Conservation (phyloP, 2,329 filamentous ascomycete genomes). For the Cladosporium sp. region DNA sequence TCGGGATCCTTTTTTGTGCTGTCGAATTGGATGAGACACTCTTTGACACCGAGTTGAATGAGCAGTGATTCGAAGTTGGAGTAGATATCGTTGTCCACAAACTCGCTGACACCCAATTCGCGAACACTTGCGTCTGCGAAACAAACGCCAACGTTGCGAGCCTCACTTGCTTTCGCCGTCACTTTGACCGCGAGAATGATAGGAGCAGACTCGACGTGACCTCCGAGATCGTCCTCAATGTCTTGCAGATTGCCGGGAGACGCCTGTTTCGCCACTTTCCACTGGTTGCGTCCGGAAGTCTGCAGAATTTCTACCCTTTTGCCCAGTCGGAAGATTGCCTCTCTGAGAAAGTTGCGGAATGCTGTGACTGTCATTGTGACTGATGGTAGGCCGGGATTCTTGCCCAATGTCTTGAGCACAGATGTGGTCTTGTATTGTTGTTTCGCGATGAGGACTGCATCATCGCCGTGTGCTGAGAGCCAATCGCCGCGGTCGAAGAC, state of each 20-base stretch:
- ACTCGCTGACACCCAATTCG: conserved; percentile 94
- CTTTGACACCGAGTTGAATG: conserved; percentile 93
- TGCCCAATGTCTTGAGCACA: conserved; percentile 85
- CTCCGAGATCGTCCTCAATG: conserved; percentile 90
- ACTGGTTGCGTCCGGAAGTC: conserved; percentile 77
- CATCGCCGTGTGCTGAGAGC: conserved; percentile 89
- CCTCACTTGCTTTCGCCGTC: conserved; percentile 81
- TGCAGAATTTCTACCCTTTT: conserved; percentile 92
- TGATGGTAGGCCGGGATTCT: conserved; percentile 81
- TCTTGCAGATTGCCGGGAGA: conserved; percentile 96
- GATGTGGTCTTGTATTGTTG: conserved; percentile 96
- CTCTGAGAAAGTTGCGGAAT: conserved; percentile 91
- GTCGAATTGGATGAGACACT: conserved; percentile 85
- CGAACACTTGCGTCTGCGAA: conserved; percentile 96
- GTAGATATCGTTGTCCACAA: conserved; percentile 97
- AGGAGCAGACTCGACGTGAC: conserved; percentile 82
- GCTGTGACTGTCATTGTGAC: conserved; percentile 96
- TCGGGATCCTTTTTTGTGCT: conserved; percentile 82
- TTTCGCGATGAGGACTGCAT: conserved; percentile 80
- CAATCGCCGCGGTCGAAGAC: conserved; percentile 94
- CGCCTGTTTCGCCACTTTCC: conserved; percentile 81
- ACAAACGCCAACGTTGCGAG: conserved; percentile 86
- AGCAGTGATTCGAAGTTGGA: conserved; percentile 96
- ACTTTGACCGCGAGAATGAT: conserved; percentile 96
- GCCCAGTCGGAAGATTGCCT: conserved; percentile 87